phyloP scores from a whole-genome alignment of 2,329 filamentous ascomycete genomes.

The Rutstroemia sp. region DNA sequence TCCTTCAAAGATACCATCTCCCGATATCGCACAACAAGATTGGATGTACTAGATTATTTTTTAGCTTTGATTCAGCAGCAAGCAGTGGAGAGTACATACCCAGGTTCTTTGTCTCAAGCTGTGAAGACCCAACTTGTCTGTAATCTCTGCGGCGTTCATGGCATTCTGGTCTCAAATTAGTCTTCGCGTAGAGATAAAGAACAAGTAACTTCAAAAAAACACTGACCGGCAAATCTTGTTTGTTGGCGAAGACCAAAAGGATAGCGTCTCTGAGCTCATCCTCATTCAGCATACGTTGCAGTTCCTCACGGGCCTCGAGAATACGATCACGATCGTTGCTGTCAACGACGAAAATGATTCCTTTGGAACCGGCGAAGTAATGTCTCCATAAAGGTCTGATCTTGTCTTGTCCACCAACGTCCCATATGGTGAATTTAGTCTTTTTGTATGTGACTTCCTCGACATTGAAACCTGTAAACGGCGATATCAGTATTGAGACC shows the following conservation, averaged over 20 bases:
- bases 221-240: conserved; percentile 96
- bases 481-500: conserved; percentile 9
- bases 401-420: conserved; percentile 99
- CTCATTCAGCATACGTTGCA: conserved; percentile 98
- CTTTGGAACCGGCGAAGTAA: conserved; percentile 99
- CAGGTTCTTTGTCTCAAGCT: conserved; percentile 96
- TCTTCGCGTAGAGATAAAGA: not conserved
- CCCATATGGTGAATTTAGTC: conserved; percentile 99
- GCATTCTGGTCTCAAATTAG: conserved; percentile 60
- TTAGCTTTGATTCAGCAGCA: conserved; percentile 13
- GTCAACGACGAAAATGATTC: conserved; percentile 99
- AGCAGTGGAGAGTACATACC: conserved; percentile 56
- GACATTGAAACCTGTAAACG: conserved; percentile 82
- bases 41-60: conserved; percentile 73
- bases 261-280: conserved; percentile 97
- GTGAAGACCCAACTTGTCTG: conserved; percentile 99
- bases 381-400: conserved; percentile 99
- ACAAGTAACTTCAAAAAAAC: not conserved
- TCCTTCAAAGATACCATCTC: conserved; percentile 99
- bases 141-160: conserved; percentile 99
- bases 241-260: conserved; percentile 97
- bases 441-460: conserved; percentile 99
- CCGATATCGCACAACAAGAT: conserved; percentile 97
- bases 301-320: conserved; percentile 90
- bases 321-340: conserved; percentile 98